Conservation (phyloP, 306 rosid species). For the Vigna mungo region DNA sequence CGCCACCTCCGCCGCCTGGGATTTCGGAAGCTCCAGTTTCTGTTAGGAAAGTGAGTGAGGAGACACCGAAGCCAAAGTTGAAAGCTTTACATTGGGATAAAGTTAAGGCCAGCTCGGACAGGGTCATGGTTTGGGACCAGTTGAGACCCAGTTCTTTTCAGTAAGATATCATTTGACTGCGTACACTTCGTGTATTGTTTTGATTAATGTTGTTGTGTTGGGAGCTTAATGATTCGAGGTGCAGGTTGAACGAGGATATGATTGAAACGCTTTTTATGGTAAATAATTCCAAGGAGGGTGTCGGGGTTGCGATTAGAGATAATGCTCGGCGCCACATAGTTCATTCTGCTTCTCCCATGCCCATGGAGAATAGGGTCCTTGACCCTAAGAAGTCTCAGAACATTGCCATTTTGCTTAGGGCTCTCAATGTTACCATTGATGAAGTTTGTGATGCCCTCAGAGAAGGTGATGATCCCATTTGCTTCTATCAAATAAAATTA, state of each 20-base stretch:
- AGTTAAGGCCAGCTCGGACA: constrained; percentile 83
- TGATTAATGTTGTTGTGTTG: not conserved
- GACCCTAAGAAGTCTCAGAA: constrained; percentile 94
- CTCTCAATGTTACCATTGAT: constrained; percentile 80
- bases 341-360: constrained; percentile 51
- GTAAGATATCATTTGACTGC: constrained; percentile 54
- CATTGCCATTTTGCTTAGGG: constrained; percentile 87
- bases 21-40: constrained; percentile 62
- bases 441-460: constrained; percentile 90
- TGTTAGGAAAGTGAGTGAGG: constrained; percentile 47
- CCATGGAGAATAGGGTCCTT: constrained; percentile 72
- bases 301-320: constrained; percentile 56
- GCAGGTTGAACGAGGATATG: constrained; percentile 97
- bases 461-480: constrained; percentile 61
- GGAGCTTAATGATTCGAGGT: constrained; percentile 12
- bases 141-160: constrained; percentile 86
- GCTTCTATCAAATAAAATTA: not conserved
- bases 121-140: constrained; percentile 92
- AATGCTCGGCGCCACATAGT: constrained; percentile 52
- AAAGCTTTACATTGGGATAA: constrained; percentile 95
- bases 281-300: constrained; percentile 59
- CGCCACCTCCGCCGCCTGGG: constrained; percentile 61
- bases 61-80: constrained; percentile 69
- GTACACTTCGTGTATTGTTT: constrained; percentile 11
- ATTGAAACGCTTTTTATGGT: constrained; percentile 83